Base-by-base conservation (phyloP, 129 eudicot species). In the carrot (Daucus carota) region DNA sequence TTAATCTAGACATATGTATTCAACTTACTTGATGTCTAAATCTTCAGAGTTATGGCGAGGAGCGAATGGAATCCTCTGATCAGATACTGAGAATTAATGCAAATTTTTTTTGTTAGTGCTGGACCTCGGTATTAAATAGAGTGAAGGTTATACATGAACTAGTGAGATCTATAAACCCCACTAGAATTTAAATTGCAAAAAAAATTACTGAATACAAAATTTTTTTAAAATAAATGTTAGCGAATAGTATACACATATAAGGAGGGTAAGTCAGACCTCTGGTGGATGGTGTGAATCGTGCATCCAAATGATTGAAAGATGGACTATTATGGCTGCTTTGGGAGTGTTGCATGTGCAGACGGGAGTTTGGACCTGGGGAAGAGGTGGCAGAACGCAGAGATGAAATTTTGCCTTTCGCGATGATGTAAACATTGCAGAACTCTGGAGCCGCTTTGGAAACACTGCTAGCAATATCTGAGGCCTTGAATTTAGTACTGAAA, bases 371-470 rank as follows among this genome's bases (percentile, higher is more conserved):
- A 15, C 66, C 79, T 28, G 45, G 52, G 6, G 88, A 70, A 28
- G 63, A 17, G 6, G 83, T 36, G 68, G 91, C 84, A 10, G 77
- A 12, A 26, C 81, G 77, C 5, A 54, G 40, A 10, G 83, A 59
- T 38, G 84, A 52, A 16, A 84, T 44, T 74, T 87, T 87, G 36
- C 91, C 88, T 77, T 84, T 87, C n/a, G 80, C 26, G 44, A 87
- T 82, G 52, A 84, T 71, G 33, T 87, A 82, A 14, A 87, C 79
- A 6, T 41, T 87, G 81, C 91, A 87, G 75, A 84, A 87, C 24
- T 84, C 88, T 20, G 91, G 86, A 38, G 81, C 85, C 60, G 26
- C 70, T 74, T 78, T 87, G 24, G 57, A 8, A 70, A 87, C 79
- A 36, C 41, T 62, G 24, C 63, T 73, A 0, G 88, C 75, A 26